phyloP scores from a whole-genome alignment of 1,284 basidiomycete genomes.

The Thelephora terrestris region DNA sequence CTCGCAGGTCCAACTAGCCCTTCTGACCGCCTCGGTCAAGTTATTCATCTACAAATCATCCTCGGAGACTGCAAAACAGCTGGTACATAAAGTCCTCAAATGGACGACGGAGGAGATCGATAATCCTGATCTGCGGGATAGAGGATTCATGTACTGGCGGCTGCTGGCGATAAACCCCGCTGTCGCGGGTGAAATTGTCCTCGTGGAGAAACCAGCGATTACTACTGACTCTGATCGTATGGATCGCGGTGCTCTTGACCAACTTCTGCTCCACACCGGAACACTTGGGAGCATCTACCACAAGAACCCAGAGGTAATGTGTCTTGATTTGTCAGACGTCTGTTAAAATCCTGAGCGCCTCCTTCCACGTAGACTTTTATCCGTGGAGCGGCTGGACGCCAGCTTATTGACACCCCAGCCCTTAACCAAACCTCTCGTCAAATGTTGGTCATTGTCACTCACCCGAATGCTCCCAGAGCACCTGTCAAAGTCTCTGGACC shows the following conservation, averaged over 20 bases:
- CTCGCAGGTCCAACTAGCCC: slow-evolving; percentile 88
- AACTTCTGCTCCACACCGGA: slow-evolving; percentile 73
- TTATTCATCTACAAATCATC: slow-evolving; percentile 88
- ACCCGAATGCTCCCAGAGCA: slow-evolving; percentile 37
- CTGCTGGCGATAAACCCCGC: slow-evolving; percentile 90
- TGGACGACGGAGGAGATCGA: slow-evolving; percentile 97
- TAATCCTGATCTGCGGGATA: slow-evolving; percentile 92
- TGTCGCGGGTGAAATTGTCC: slow-evolving; percentile 85
- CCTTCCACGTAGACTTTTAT: slow-evolving; percentile 60
- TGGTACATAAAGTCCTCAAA: slow-evolving; percentile 94
- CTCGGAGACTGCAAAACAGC: slow-evolving; percentile 78
- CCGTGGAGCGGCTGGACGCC: slow-evolving; percentile 64
- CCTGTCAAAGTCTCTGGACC: slow-evolving; percentile 49
- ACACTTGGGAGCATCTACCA: slow-evolving; percentile 83
- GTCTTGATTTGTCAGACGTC: not conserved
- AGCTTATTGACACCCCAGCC: slow-evolving; percentile 67
- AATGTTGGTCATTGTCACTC: slow-evolving; percentile 53
- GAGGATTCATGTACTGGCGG: slow-evolving; percentile 99
- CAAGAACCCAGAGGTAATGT: slow-evolving; percentile 74
- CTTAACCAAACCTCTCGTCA: slow-evolving; percentile 65
- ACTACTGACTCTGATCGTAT: slow-evolving; percentile 97
- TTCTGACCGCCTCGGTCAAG: slow-evolving; percentile 94
- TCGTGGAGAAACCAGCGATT: slow-evolving; percentile 90
- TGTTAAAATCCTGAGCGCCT: slow-evolving; percentile 1
- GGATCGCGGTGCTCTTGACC: slow-evolving; percentile 92